Evolutionary conservation across 2,329 filamentous ascomycete genomes (phyloP).

Genomic region (Phyllachora maydis): DNA sequence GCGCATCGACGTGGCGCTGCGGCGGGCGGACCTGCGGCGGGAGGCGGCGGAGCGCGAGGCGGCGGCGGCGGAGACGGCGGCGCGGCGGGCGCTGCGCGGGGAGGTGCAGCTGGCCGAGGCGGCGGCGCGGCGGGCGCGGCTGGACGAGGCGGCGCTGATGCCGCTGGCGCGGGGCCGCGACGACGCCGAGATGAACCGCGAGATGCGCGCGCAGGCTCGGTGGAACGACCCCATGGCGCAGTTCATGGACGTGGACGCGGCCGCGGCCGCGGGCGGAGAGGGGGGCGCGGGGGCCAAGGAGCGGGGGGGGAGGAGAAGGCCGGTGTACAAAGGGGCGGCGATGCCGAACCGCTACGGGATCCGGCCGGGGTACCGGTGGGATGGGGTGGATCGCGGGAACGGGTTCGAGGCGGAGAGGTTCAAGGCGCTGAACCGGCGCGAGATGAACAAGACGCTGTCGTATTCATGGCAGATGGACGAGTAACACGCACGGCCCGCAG

Average conservation of each 20-base stretch:
- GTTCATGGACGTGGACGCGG: conserved; percentile 41
- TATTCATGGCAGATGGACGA: conserved; percentile 92
- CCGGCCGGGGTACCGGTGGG: conserved; percentile 81
- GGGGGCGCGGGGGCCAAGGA: conserved; percentile 9
- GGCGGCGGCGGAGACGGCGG: too few species aligned
- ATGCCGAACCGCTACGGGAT: conserved; percentile 91
- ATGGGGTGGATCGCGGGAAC: conserved; percentile 85
- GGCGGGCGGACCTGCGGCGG: conserved; percentile 65
- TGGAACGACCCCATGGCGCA: conserved; percentile 91
- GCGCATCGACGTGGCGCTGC: conserved; percentile 86
- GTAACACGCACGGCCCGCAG: too few species aligned
- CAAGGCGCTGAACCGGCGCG: conserved; percentile 60
- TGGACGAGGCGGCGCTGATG: conserved; percentile 71
- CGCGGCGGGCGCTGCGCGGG: conserved; percentile 54
- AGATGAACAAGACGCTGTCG: conserved; percentile 58
- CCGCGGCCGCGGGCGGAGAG: too few species aligned
- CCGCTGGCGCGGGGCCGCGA: conserved; percentile 61
- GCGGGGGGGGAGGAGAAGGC: conserved; percentile 23
- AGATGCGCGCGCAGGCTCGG: conserved; percentile 52
- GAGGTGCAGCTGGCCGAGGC: conserved; percentile 63
- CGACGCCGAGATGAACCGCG: conserved; percentile 68
- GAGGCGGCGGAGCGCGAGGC: conserved; percentile 43
- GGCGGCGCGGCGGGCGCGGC: conserved; percentile 38
- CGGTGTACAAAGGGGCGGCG: conserved; percentile 58
- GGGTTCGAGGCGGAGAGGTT: conserved; percentile 91